A percentile compares a stretch with the other conserved stretches of the same genome.
These are phyloP conservation scores for Mycena kentingensis DNA, from an alignment of 768 basidiomycete genomes.

Conservation along the genomic window DNA sequence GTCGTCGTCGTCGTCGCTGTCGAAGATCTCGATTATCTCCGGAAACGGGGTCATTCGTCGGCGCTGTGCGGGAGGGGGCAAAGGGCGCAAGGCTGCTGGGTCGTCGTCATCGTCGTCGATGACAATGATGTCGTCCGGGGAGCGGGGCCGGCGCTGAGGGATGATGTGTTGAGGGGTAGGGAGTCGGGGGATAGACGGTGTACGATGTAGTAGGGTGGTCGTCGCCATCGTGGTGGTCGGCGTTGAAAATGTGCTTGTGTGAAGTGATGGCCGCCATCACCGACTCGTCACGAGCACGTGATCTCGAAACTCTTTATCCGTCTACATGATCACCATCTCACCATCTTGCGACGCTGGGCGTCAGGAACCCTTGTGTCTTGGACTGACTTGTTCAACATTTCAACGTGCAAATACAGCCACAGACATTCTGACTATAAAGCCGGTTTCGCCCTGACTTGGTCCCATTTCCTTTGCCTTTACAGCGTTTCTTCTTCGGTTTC, in stretches of 20 bases:
- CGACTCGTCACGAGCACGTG: too few relatives aligned
- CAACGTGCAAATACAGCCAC: too few relatives aligned
- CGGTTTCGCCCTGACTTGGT: too few relatives aligned
- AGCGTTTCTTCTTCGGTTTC: too few relatives aligned
- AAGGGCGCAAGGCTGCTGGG: background rate
- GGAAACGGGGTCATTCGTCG: constrained; percentile 5
- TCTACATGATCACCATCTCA: too few relatives aligned
- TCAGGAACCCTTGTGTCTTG: too few relatives aligned
- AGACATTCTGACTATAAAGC: too few relatives aligned
- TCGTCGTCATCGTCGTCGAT: constrained; percentile 11
- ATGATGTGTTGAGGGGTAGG: background rate
- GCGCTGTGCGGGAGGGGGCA: constrained; percentile 9
- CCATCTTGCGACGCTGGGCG: too few relatives aligned
- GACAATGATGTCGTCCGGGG: constrained; percentile 15
- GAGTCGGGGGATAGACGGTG: constrained; percentile 1
- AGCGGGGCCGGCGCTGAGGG: constrained; percentile 8
- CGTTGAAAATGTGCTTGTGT: background rate
- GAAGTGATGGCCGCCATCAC: too few relatives aligned
- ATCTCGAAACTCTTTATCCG: too few relatives aligned
- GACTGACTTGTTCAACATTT: too few relatives aligned
- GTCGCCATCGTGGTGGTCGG: constrained; percentile 1
- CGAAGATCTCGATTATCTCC: constrained; percentile 19
- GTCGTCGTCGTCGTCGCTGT: constrained; percentile 18
- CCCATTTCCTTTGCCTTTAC: too few relatives aligned
- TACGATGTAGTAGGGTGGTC: constrained; percentile 15